Base-by-base conservation (phyloP, 176 grass and related monocot genomes). In the Bonia amplexicaulis region DNA sequence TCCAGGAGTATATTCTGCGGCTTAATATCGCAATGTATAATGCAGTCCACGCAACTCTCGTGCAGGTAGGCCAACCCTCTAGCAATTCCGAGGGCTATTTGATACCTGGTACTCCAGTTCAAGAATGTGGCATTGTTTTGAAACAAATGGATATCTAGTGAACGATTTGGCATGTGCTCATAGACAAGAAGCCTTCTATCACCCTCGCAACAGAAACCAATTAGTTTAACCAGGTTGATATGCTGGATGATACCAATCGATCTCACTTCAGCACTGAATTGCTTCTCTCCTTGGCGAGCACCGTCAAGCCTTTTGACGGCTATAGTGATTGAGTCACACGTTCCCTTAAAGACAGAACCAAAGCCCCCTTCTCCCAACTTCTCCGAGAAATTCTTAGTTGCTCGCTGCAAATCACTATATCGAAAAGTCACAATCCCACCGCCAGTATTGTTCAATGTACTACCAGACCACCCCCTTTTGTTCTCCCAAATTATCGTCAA, bases 11-110 rank as follows among this genome's bases (percentile, higher is more conserved):
- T 73, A 46, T 83, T 73, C 4, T 63, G 8, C 5, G 69, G 52
- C 68, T 83, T 83, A 2, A 83, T 45, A 31, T 83, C 80, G 27
- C 80, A 83, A 7, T 83, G 80, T 63, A 83, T 73, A 12, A 83
- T 83, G 52, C 81, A 60, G 19, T 83, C 81, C 8, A 41, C 35
- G 26, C 81, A 83, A 7, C 57, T 29, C 4, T 48, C 37, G 31
- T 83, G 81, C 35, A 74, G 27, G 41, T 73, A 73, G 10, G 81
- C 81, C 57, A 85, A 47, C n/a, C 61, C 83, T 69, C 37, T 46
- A 7, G 83, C 83, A 22, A 68, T 13, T 33, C 83, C 83, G 37
- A 78, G 65, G 62, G 64, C 64, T 68, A 85, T 85, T 1, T 47
- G 22, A 25, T 71, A 85, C 23, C 83, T 54, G 9, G 65, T 85